Base-by-base conservation (phyloP, 2,329 filamentous ascomycete species). In the Pezicula carpinea region DNA sequence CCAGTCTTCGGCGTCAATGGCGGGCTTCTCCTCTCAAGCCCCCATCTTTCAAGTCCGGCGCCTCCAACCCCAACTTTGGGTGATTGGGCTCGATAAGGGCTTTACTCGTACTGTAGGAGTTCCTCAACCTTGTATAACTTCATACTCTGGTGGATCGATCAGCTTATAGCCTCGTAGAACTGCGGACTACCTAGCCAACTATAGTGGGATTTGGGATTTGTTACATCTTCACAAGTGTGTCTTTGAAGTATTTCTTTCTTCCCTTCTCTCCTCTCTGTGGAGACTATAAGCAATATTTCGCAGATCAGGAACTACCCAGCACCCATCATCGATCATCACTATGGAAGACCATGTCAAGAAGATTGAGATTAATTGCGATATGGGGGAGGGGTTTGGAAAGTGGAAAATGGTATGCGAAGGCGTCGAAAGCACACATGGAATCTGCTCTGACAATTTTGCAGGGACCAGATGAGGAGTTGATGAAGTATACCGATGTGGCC, bases 401-500 rank as follows among this genome's bases (percentile, higher is more conserved):
- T 68, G 64, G 65, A 66, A 64, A 50, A 65, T 66, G 64, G 65
- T 62, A 53, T 46, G 52, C n/a, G 2, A 3, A 26, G 11, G 3
- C 33, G 39, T 13, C 38, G 23, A n/a, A 15, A 14, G 11, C 13
- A 22, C 10, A 21, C 22, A 42, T 18, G 10, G 29, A 11, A 33
- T 29, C 15, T 22, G 26, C 3, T 14, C 29, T 33, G 6, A 32
- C 14, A 48, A n/a, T 39, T 33, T 19, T 17, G 7, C 66, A 69
- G 58, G 78, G 78, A 15, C 78, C 79, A 4, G 80, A 83, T 52
- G 73, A 78, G 41, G 77, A 83, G 47, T 64, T 84, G 13, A 77
- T 84, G 49, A 75, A 75, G 2, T 64, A 80, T 35, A 80, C 83
- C 53, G 79, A 83, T 57, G 73, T 77, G 56, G 80, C 79, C 15